Evolutionary conservation across 768 basidiomycete genomes (phyloP).

Genomic region (Trametes elegans): DNA sequence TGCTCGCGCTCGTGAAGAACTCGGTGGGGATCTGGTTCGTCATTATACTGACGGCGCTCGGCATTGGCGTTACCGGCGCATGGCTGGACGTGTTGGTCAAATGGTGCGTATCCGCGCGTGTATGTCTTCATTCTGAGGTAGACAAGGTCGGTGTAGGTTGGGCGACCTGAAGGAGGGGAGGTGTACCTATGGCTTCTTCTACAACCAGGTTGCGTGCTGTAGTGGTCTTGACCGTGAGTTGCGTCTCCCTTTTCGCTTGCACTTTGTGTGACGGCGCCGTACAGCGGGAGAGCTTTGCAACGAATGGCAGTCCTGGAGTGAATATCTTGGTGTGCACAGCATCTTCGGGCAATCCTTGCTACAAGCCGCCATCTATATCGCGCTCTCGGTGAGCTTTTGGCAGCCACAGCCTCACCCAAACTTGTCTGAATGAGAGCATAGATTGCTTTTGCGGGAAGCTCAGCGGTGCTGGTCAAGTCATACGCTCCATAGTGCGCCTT

Average conservation of each 20-base stretch:
- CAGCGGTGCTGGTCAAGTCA: conserved; percentile 58
- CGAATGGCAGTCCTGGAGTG: conserved; percentile 70
- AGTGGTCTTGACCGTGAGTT: conserved; percentile 56
- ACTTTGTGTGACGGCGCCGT: neutral
- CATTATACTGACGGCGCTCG: conserved; percentile 62
- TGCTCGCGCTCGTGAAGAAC: conserved; percentile 54
- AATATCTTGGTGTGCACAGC: conserved; percentile 49
- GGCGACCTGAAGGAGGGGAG: conserved; percentile 68
- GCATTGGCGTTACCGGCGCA: conserved; percentile 66
- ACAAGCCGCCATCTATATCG: conserved; percentile 63
- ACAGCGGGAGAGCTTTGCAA: conserved; percentile 64
- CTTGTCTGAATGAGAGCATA: conserved; percentile 26
- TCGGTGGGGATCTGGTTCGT: conserved; percentile 64
- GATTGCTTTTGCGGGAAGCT: conserved; percentile 62
- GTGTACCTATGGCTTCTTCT: conserved; percentile 67
- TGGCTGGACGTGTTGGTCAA: conserved; percentile 73
- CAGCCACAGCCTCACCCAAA: neutral
- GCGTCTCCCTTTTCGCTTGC: neutral
- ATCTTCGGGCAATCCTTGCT: conserved; percentile 61
- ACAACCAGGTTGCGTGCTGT: conserved; percentile 71
- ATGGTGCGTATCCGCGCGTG: conserved; percentile 43
- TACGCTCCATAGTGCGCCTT: conserved; percentile 69
- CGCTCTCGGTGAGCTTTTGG: conserved; percentile 52
- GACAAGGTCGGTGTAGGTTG: conserved; percentile 56
- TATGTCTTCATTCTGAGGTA: neutral